Evolutionary conservation across 371 early-diverging fungal species (phyloP).

Genomic region (Saksenaea oblongispora): DNA sequence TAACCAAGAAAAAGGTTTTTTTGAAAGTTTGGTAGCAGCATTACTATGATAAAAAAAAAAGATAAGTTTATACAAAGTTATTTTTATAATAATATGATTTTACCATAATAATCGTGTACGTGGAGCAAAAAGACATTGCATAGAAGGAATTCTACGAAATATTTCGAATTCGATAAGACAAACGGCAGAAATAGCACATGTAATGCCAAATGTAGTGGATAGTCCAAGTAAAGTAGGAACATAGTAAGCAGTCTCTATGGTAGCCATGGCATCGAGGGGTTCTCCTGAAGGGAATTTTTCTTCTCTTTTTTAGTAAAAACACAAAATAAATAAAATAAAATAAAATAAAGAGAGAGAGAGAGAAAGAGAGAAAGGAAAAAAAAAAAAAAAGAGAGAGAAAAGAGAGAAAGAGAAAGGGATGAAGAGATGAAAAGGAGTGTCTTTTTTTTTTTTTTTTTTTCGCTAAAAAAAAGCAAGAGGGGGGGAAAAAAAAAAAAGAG

Average conservation of each 20-base stretch:
- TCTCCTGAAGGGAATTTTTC: too few species aligned
- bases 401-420: neutral
- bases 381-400: neutral
- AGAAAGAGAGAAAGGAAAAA: neutral
- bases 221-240: constrained; percentile 46
- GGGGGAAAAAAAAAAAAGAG: too few species aligned
- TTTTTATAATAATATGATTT: too few species aligned
- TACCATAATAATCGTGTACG: constrained; percentile 52
- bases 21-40: constrained; percentile 34
- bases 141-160: constrained; percentile 41
- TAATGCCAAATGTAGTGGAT: constrained; percentile 50
- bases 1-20: constrained; percentile 57
- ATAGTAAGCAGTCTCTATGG: constrained; percentile 45
- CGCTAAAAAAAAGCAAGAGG: neutral
- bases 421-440: neutral
- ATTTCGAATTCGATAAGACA: constrained; percentile 56
- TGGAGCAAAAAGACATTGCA: constrained; percentile 60
- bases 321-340: neutral
- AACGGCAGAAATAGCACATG: constrained; percentile 41
- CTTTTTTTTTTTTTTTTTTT: neutral
- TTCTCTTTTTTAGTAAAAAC: too few species aligned
- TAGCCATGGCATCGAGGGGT: constrained; percentile 28
- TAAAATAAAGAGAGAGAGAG: constrained; percentile 10
- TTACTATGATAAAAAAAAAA: constrained; percentile 30
- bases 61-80: neutral